Percentiles rank a stretch among this genome's conserved stretches.
These are phyloP conservation scores for Fusarium sp. DNA, from an alignment of 2,329 filamentous ascomycete genomes.

Conservation along the genomic window DNA sequence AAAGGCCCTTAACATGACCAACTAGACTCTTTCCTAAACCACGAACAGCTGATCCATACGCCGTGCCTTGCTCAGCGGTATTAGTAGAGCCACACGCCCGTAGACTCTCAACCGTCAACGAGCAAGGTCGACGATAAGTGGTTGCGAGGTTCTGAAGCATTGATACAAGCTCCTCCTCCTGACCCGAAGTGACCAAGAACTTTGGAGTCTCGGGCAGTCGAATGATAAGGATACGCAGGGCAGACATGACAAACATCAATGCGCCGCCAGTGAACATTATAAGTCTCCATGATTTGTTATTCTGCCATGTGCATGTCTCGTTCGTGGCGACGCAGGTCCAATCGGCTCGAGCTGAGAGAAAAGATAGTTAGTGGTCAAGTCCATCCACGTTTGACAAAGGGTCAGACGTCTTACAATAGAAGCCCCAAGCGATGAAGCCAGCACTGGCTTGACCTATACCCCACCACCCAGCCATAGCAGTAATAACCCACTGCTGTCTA, in stretches of 20 bases:
- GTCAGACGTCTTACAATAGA: conserved; percentile 1
- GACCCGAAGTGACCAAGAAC: neutral
- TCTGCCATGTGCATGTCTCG: neutral
- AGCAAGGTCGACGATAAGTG: neutral
- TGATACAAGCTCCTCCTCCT: neutral
- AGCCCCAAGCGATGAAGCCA: conserved; percentile 1
- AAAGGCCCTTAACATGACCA: neutral
- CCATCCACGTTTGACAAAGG: accelerated
- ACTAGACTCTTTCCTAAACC: neutral
- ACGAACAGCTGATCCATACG: neutral
- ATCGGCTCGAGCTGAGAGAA: neutral
- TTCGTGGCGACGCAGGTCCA: conserved; percentile 8
- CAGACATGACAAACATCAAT: conserved; percentile 1
- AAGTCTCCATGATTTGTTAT: neutral
- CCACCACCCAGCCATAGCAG: conserved; percentile 8
- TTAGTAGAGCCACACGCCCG: neutral
- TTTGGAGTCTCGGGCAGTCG: neutral
- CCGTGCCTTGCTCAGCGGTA: neutral
- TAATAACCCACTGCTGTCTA: conserved; percentile 3
- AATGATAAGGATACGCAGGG: neutral
- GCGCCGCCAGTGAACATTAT: conserved; percentile 13
- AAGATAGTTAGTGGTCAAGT: neutral
- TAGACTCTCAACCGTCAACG: neutral
- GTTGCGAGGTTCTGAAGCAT: neutral
- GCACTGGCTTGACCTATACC: neutral